Conservation (phyloP, 495 filamentous ascomycete genomes). For the Cercophora samala region DNA sequence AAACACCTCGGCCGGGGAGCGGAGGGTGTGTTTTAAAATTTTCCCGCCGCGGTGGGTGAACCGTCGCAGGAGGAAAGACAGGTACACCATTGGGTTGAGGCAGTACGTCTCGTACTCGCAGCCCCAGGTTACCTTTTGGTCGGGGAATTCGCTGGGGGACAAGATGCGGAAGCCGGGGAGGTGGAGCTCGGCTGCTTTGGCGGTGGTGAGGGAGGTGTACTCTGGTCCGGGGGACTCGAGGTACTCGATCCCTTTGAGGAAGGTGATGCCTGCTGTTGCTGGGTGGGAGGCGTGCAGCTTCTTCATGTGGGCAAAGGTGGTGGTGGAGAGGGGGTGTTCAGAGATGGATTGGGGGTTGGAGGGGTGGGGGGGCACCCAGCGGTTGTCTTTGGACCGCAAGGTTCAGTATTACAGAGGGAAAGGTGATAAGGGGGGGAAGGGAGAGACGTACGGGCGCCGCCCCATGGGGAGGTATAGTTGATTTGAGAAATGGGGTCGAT, state of each 20-base stretch:
- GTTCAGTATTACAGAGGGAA: background rate
- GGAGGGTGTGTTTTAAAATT: conserved; percentile 42
- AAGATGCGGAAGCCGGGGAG: conserved; percentile 47
- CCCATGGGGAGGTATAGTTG: conserved; percentile 65
- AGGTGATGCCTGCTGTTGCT: conserved; percentile 48
- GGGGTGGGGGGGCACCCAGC: conserved; percentile 20
- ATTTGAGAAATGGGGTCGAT: conserved; percentile 44
- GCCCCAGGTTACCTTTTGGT: conserved; percentile 49
- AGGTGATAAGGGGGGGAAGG: background rate
- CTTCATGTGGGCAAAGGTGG: conserved; percentile 53
- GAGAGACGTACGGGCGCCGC: conserved; percentile 36
- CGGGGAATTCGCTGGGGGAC: conserved; percentile 40
- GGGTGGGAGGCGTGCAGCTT: conserved; percentile 37
- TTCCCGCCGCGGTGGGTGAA: conserved; percentile 52
- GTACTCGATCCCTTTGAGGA: conserved; percentile 57
- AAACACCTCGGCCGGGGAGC: conserved; percentile 48
- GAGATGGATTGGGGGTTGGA: conserved; percentile 18
- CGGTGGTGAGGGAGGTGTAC: conserved; percentile 32
- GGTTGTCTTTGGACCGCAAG: conserved; percentile 25
- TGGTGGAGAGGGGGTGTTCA: conserved; percentile 50
- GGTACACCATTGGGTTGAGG: conserved; percentile 62
- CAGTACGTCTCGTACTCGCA: conserved; percentile 57
- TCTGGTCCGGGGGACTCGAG: conserved; percentile 48
- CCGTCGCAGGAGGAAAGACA: conserved; percentile 50
- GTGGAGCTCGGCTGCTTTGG: conserved; percentile 38